Conservation (phyloP, 2,329 filamentous ascomycete genomes). For the Botrytis fabae region DNA sequence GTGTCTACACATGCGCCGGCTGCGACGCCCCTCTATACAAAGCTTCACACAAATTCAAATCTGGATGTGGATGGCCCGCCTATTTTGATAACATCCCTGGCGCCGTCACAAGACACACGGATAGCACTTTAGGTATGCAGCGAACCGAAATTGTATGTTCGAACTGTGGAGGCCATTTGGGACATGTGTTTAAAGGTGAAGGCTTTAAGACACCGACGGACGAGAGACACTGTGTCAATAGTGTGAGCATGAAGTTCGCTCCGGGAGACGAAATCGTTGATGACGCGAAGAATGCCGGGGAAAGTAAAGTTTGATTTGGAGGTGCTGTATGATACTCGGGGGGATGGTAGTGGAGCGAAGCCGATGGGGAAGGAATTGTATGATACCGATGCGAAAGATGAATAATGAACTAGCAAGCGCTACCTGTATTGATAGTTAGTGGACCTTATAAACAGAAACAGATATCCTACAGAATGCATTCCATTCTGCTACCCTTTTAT, state of each 20-base stretch:
- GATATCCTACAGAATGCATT: neutral
- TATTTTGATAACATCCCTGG: slow-evolving; percentile 96
- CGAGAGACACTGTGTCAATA: slow-evolving; percentile 97
- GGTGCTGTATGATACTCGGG: neutral
- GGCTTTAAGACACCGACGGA: slow-evolving; percentile 83
- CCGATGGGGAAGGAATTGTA: neutral
- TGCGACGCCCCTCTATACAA: slow-evolving; percentile 89
- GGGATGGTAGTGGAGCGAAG: neutral
- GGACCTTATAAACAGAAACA: neutral
- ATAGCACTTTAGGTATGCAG: slow-evolving; percentile 75
- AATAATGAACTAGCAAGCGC: neutral
- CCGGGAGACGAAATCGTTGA: slow-evolving; percentile 58
- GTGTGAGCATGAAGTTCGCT: slow-evolving; percentile 81
- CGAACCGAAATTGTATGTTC: slow-evolving; percentile 92
- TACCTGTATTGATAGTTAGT: slow-evolving; percentile 11
- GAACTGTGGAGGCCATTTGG: slow-evolving; percentile 90
- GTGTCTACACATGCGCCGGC: slow-evolving; percentile 84
- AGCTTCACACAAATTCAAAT: slow-evolving; percentile 92
- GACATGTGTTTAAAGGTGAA: slow-evolving; percentile 91
- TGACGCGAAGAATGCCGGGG: slow-evolving; percentile 43
- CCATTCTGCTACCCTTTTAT: neutral
- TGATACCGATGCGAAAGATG: neutral
- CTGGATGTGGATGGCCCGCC: slow-evolving; percentile 94
- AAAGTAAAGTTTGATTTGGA: slow-evolving; percentile 20
- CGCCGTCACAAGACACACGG: slow-evolving; percentile 79